Evolutionary conservation across 1,284 basidiomycete genomes (phyloP), one percentile per base, ranked within the genome.

Genomic region (Takashimella koratensis): DNA sequence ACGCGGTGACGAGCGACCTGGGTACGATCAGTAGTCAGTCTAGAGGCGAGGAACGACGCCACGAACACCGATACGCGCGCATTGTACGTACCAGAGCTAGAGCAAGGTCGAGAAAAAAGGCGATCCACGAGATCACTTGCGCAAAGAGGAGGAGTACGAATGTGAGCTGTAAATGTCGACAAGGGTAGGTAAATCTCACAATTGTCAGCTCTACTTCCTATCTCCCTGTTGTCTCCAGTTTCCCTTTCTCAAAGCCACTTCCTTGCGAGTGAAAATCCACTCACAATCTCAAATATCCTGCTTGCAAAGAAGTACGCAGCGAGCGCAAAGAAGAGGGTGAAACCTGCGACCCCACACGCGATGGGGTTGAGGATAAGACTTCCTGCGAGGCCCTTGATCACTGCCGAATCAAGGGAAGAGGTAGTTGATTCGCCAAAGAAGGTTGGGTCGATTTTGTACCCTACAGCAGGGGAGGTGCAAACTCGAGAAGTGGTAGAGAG

Each of bases 281-380:
- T 63, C 27, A 72, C 64, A 46, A 71, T 66, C 41, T 68, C 66
- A 21, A 62, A 26, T 5, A 59, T 39, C 21, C 70, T 53, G 45
- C 62, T 64, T 0, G 59, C 45, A 53, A 54, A 63, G 30, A 60
- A 60, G 62, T 63, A 70, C 20, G 67, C 71, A 19, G 70, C 54
- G 30, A 71, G 57, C 8, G 66, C 60, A 46, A 65, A 60, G 41
- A 68, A 25, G 10, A 71, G 45, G 5, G 56, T 58, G 22, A 70
- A 44, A 2, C 63, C 67, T 0, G 66, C 67, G 5, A 71, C 47
- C 0, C 66, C 73, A 16, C 57, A 60, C 2, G 70, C 70, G 23
- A 74, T 54, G 6, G 71, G 61, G 51, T 73, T 71, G 19, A 74
- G 27, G 21, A 76, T 45, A 27, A 76, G 54, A 5, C 60, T 53